Evolutionary conservation across 306 rosid genomes (phyloP).

Genomic region (Cucumis cinereus): DNA sequence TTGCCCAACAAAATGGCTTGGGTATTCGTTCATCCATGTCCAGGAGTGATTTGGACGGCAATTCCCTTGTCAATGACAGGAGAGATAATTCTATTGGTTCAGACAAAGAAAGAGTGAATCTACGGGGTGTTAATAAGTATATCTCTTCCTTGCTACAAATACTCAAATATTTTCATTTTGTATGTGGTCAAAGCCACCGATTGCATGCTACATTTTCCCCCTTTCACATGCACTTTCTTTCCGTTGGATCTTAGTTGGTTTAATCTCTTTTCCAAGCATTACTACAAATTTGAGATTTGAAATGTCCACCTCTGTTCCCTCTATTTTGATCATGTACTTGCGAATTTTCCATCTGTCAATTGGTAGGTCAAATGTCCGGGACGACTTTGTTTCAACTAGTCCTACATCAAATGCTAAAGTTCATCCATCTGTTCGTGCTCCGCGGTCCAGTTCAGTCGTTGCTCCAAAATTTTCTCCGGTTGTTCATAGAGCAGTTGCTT

Average conservation of each 20-base stretch:
- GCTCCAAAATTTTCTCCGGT: constrained; percentile 79
- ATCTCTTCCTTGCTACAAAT: constrained; percentile 10
- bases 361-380: constrained; percentile 68
- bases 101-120: constrained; percentile 74
- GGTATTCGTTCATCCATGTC: constrained; percentile 70
- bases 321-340: constrained; percentile 1
- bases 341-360: constrained; percentile 12
- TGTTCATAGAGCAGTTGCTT: constrained; percentile 54
- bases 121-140: constrained; percentile 81
- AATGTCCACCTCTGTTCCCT: constrained; percentile 4
- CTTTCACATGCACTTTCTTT: background rate
- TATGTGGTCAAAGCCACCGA: background rate
- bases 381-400: constrained; percentile 68
- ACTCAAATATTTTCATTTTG: background rate
- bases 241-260: constrained; percentile 1
- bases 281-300: background rate
- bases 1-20: constrained; percentile 62
- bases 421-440: constrained; percentile 73
- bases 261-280: background rate
- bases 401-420: constrained; percentile 63
- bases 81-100: constrained; percentile 65
- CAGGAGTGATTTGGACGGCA: constrained; percentile 63
- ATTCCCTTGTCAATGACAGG: constrained; percentile 56
- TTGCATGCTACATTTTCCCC: background rate
- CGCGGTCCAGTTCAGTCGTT: constrained; percentile 74